These are phyloP conservation scores for Plicaturopsis crispa DNA, from an alignment of 768 basidiomycete species.

Conservation along the genomic window DNA sequence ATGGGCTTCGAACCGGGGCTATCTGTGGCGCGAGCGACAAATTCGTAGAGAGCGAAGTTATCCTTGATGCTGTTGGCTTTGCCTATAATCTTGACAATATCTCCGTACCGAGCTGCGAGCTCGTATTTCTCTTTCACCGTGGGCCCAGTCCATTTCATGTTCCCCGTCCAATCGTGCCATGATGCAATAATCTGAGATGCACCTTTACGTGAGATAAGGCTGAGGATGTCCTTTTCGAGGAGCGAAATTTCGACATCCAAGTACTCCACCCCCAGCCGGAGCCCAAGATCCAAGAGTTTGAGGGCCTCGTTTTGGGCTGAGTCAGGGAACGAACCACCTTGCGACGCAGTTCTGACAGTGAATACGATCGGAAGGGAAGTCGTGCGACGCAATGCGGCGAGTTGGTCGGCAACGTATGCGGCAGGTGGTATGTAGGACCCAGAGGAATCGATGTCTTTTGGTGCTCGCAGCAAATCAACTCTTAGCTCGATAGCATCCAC, in stretches of 20 bases:
- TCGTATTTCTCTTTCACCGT: conserved; percentile 64
- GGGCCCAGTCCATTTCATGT: conserved; percentile 70
- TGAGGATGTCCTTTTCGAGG: conserved; percentile 52
- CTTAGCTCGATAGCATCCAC: conserved; percentile 93
- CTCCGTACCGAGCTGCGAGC: conserved; percentile 59
- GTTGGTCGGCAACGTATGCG: conserved; percentile 72
- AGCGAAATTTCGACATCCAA: conserved; percentile 85
- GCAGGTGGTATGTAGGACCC: conserved; percentile 54
- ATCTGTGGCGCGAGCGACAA: conserved; percentile 42
- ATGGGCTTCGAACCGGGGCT: conserved; percentile 63
- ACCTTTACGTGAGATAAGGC: conserved; percentile 57
- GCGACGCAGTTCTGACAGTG: conserved; percentile 80
- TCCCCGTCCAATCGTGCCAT: conserved; percentile 92
- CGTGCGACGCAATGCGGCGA: conserved; percentile 68
- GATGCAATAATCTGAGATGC: conserved; percentile 80
- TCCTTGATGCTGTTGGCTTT: conserved; percentile 70
- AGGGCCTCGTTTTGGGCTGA: conserved; percentile 62
- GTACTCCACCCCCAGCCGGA: conserved; percentile 86
- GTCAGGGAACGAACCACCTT: conserved; percentile 92
- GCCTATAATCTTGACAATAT: conserved; percentile 90
- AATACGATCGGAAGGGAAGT: conserved; percentile 85
- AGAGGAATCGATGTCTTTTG: conserved; percentile 36
- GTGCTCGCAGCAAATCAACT: conserved; percentile 74
- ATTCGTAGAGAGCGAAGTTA: conserved; percentile 73
- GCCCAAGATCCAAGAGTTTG: conserved; percentile 67